These are phyloP conservation scores for Graphiopsis chlorocephala DNA, from an alignment of 2,329 filamentous ascomycete genomes.

Conservation along the genomic window DNA sequence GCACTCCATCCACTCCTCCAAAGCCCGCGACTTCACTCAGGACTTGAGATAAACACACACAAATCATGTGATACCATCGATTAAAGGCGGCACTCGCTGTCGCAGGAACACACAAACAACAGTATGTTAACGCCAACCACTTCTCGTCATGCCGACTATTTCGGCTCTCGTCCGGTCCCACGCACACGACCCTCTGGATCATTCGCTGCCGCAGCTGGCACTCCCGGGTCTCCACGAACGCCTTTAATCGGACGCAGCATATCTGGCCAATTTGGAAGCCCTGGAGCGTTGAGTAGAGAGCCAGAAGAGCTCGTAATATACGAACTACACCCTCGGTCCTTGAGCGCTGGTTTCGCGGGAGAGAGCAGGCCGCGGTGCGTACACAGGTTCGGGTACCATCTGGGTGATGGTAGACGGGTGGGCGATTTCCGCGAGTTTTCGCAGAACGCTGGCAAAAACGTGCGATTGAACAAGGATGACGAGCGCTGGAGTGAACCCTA, in stretches of 20 bases:
- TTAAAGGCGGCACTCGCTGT: constrained; percentile 9
- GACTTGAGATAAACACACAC: background rate
- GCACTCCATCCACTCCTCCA: background rate
- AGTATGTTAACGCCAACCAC: background rate
- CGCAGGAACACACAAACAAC: background rate
- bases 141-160: constrained; percentile 9
- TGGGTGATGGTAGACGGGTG: constrained; percentile 43
- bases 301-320: constrained; percentile 85
- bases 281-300: constrained; percentile 51
- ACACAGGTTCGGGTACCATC: constrained; percentile 54
- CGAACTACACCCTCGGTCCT: constrained; percentile 74
- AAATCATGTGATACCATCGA: constrained; percentile 10
- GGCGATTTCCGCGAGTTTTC: constrained; percentile 68
- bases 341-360: constrained; percentile 83
- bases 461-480: constrained; percentile 27
- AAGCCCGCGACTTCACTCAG: background rate
- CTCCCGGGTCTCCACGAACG: constrained; percentile 56
- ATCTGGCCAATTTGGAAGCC: constrained; percentile 58
- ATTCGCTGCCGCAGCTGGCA: constrained; percentile 39
- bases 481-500: constrained; percentile 58
- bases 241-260: constrained; percentile 60
- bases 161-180: constrained; percentile 6
- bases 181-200: constrained; percentile 10
- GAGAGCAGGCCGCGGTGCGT: constrained; percentile 71
- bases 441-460: constrained; percentile 38